Base-by-base conservation (phyloP, 495 filamentous ascomycete species). In the Penicillium riverlandense region DNA sequence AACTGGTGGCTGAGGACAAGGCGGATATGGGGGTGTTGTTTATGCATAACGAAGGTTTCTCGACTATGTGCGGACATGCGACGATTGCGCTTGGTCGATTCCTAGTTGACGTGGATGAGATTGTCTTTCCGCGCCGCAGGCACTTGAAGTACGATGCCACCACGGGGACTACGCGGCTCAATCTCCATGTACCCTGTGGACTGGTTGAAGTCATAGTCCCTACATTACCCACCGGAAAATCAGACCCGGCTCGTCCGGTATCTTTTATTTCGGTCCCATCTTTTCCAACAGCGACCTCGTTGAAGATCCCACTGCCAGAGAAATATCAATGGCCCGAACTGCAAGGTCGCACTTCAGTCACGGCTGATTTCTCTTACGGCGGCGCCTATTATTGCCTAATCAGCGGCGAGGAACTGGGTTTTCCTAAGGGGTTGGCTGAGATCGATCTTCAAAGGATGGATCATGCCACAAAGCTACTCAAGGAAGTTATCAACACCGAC, bases 31-130 rank as follows among this genome's bases (percentile, higher is more conserved):
- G 53, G 22, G 45, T 47, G 4, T 35, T 52, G n/a, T 52, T 65
- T 43, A 58, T 50, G 75, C 57, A 86, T 40, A 82, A 90, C 37
- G 84, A 84, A 36, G 90, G 88, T 13, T 95, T 88, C 56, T 77
- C 79, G 12, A 84, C 81, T 3, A 88, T 95, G 49, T 86, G 84
- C 47, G 82, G 83, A 47, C 65, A 68, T 53, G 65, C 62, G 9
- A 66, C 65, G 8, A 58, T 68, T 39, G 65, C 61, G 1, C 35
- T 66, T 28, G 65, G 65, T 0, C 50, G 65, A 2, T 65, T 68
- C 41, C 39, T 55, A 8, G 53, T 52, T 12, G 49, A 52, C 29
- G 13, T 33, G 16, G 44, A 49, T 35, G 48, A 51, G 29, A 38
- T 9, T 8, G 12, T 52, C 6, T 52, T 55, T 16, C 49, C 53